Conservation (phyloP, 108 stramenopile genomes). For the Phaeodactylum tricornutum region DNA sequence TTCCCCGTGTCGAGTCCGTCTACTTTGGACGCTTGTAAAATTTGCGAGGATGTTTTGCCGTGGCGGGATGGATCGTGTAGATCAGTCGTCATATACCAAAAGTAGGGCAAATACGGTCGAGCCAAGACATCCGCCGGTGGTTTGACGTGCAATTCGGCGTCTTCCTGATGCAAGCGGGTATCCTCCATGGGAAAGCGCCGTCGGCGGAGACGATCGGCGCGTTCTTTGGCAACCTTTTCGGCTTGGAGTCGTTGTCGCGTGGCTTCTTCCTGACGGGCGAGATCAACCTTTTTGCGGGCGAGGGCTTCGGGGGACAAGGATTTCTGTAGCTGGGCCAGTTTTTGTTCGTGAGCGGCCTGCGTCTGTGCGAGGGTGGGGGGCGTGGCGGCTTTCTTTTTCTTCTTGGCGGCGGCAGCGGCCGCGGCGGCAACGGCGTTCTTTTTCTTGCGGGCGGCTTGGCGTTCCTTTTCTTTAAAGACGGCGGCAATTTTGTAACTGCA, state of each 20-base stretch:
- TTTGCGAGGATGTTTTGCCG: constrained; percentile 2
- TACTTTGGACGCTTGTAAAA: constrained; percentile 6
- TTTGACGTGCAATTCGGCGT: constrained; percentile 64
- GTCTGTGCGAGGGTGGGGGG: constrained; percentile 22
- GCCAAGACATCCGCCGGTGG: constrained; percentile 29
- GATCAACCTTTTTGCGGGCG: constrained; percentile 2
- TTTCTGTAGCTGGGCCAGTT: constrained; percentile 4
- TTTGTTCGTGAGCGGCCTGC: constrained; percentile 2
- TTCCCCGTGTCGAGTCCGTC: constrained; percentile 10
- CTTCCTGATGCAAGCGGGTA: constrained; percentile 54
- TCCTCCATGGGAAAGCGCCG: constrained; percentile 81
- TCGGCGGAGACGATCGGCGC: constrained; percentile 44
- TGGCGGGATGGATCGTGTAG: constrained; percentile 1
- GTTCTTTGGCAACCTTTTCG: constrained; percentile 21
- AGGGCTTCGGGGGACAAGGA: background rate
- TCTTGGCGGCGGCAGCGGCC: constrained; percentile 28
- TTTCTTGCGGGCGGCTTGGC: constrained; percentile 25
- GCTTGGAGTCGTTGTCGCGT: too few species aligned
- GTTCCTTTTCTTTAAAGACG: constrained; percentile 42
- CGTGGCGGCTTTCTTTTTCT: constrained; percentile 25
- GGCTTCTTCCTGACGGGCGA: constrained; percentile 16
- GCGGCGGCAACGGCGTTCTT: too few species aligned
- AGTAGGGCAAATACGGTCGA: constrained; percentile 47
- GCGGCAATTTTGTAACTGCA: constrained; percentile 58
- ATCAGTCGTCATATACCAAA: background rate